phyloP scores from a whole-genome alignment of 495 filamentous ascomycete genomes.

The Neurospora intermedia region DNA sequence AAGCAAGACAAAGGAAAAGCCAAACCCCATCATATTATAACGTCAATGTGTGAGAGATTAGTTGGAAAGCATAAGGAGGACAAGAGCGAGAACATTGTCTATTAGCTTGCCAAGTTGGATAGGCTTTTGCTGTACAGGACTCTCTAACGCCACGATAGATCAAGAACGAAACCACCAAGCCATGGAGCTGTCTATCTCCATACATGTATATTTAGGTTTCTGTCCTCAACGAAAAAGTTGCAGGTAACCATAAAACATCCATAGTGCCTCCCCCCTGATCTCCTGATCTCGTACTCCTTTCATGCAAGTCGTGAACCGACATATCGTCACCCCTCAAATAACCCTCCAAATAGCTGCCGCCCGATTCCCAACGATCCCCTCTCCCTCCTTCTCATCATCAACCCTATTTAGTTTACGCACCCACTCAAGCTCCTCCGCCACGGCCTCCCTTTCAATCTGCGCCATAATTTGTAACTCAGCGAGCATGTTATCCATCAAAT shows the following conservation, averaged over 20 bases:
- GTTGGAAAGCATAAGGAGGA: too few species aligned
- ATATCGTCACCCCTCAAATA: slow-evolving; percentile 5
- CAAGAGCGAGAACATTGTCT: too few species aligned
- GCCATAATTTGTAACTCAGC: slow-evolving; percentile 38
- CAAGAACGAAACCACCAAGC: background rate
- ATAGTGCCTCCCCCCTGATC: background rate
- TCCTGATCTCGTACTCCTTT: background rate
- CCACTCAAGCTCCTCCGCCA: slow-evolving; percentile 35
- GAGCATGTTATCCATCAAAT: slow-evolving; percentile 36
- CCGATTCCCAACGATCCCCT: background rate
- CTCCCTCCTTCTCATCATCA: slow-evolving; percentile 3
- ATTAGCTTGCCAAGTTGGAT: too few species aligned
- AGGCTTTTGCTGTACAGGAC: too few species aligned
- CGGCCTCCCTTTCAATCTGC: slow-evolving; percentile 35
- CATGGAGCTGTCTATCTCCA: background rate
- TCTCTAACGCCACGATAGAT: too few species aligned
- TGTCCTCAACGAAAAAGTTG: background rate
- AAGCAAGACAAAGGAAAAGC: too few species aligned
- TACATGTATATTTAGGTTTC: background rate
- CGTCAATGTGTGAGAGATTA: too few species aligned
- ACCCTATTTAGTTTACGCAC: slow-evolving; percentile 34
- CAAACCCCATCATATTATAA: too few species aligned
- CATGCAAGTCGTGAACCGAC: background rate
- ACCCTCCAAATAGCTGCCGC: slow-evolving; percentile 26
- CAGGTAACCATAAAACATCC: background rate